Evolutionary conservation across 2,329 filamentous ascomycete species (phyloP), one percentile per base, ranked within the genome.

Genomic region (Ophiostoma himal-ulmi): DNA sequence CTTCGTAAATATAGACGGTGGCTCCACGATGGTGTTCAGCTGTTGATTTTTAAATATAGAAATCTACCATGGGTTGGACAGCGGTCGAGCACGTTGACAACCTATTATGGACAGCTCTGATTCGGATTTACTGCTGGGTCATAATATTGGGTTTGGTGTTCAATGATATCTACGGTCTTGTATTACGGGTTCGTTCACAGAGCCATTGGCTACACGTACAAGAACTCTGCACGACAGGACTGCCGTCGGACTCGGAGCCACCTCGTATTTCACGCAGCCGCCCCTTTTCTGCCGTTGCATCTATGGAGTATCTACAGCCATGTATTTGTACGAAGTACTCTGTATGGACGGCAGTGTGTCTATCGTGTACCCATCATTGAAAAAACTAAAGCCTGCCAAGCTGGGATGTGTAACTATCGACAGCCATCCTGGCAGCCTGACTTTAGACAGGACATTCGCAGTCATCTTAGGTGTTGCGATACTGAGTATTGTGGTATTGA

Each of bases 261-360:
- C 52, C 52, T 57, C 52, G 52, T 57, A 57, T 26, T 57, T 26
- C 3, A 57, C 22, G 22, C 10, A 57, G 6, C n/a, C 7, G 52
- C n/a, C 22, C 52, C 52, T 57, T 57, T 22, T 57, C n/a, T 57
- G 52, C 52, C n/a, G 52, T 57, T 57, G 52, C 52, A 48, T 48
- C 17, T 44, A 48, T 48, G 44, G 44, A 5, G 17, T 48, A n/a
- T 20, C n/a, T 20, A 6, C 5, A 30, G 30, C 30, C 3, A 30
- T 30, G 30, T 30, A 1, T 48, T 7, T n/a, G 44, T 39, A 39
- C 37, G 3, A 3, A n/a, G 44, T 48, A 48, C 13, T 6, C 11
- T 17, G 44, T 57, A 57, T 22, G 52, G n/a, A 26, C n/a, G 52
- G 22, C 22, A 22, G 52, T 13, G 22, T 26, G 11, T 20, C 17